Evolutionary conservation across 495 filamentous ascomycete species (phyloP), one percentile per base, ranked within the genome.

Genomic region (Aspergillus bertholletiae): DNA sequence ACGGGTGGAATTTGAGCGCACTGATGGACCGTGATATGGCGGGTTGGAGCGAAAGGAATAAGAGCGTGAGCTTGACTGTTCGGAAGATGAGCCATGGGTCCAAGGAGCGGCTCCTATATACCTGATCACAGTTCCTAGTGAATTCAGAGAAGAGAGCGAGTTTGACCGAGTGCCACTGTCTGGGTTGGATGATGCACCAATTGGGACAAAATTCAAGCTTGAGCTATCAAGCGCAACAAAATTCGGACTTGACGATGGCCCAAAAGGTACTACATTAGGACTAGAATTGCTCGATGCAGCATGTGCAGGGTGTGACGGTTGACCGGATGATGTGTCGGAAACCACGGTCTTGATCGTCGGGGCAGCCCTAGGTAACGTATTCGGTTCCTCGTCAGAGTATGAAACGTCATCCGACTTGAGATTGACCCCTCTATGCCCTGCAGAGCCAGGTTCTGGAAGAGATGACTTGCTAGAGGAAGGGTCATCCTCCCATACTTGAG

Each of bases 61-160:
- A 13, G 69, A 66, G 23, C 65, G 66, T 15, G 70, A 75, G 53
- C 63, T 69, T 24, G 61, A 59, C 39, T 63, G 66, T 18, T 74
- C 72, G 3, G 74, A 72, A 8, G 72, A 72, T 20, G 65, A 64
- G 27, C 63, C 59, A 50, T 65, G 63, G 5, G 69, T 69, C 73
- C 73, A 78, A 20, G 62, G 70, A 17, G 65, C 60, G 15, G 65
- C 70, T 17, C 68, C 68, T 28, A 58, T 55, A 53, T 73, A 71
- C 59, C 70, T 62, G 43, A 68, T 75, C 24, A 78, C 78, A 5
- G 79, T 82, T 22, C 77, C 77, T n/a, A 76, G 57, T 1, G 78
- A 80, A 44, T 79, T 74, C 43, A 69, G 61, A 1, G 78, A 80
- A 0, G 74, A 77, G 7, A 80, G 52, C 1, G 78, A 80, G 45